Base-by-base conservation (phyloP, 352 stramenopile genomes). In the Globisporangium spinosum region DNA sequence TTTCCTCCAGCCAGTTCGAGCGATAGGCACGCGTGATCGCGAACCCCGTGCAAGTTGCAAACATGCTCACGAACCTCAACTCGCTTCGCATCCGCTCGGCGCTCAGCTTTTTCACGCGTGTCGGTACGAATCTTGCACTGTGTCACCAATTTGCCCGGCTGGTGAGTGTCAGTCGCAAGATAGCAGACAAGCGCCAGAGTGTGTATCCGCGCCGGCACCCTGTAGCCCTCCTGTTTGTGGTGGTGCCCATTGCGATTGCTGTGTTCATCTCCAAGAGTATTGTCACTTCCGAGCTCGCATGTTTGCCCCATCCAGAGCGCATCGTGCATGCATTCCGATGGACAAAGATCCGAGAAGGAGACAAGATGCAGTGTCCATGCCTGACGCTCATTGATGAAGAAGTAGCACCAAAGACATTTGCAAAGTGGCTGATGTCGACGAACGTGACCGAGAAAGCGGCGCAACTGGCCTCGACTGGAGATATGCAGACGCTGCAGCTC, bases 401-500 rank as follows among this genome's bases (percentile, higher is more conserved):
- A 49, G 4, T 61, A 4, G 53, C 61, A 0, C 62, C 73, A 1
- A 59, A 69, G 38, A 72, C 62, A 0, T 76, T 73, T 35, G 70
- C 60, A 8, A 58, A 69, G 5, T 83, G 74, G 76, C 27, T 58
- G 6, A 22, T 68, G 1, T 72, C 76, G 0, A 61, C 25, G 2
- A 61, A 77, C 49, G 60, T 29, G 22, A 73, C 70, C 3, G 27
- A 23, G 9, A 71, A 60, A 32, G 68, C 83, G 15, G 59, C 56
- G 10, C 58, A 73, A 13, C 68, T 85, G 2, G 68, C 77, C 2
- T 58, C 68, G 2, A 70, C 71, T 2, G 77, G 76, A 23, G 64
- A 78, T 25, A 34, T 81, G 2, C 62, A 77, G 20, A 79, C 69
- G 2, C 13, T 83, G 9, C 69, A 80, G 29, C 3, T 85, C 49